Percentiles rank a stretch among this genome's conserved stretches.
Evolutionary conservation across 1,284 basidiomycete species (phyloP).

Genomic region (Chiua sp.): DNA sequence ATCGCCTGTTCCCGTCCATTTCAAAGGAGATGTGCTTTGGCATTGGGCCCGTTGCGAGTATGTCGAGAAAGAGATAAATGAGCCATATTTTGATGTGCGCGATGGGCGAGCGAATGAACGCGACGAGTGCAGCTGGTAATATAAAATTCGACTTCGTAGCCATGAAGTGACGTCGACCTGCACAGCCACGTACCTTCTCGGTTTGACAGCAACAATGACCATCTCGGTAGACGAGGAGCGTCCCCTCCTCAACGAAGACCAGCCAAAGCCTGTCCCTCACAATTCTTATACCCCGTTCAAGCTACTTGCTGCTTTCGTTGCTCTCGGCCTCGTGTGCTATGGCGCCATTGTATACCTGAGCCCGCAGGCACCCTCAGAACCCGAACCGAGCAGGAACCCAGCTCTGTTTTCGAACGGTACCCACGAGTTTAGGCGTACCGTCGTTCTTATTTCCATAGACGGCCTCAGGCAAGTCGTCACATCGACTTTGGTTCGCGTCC

Average conservation of each 20-base stretch:
- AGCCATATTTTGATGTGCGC: slow-evolving; percentile 29
- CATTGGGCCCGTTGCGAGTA: slow-evolving; percentile 84
- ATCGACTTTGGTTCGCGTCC: background rate
- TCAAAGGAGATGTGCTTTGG: slow-evolving; percentile 95
- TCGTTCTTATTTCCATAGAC: slow-evolving; percentile 87
- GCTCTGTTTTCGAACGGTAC: slow-evolving; percentile 67
- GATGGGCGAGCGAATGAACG: slow-evolving; percentile 17
- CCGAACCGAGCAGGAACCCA: slow-evolving; percentile 1
- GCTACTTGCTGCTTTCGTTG: slow-evolving; percentile 15
- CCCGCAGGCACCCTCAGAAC: background rate
- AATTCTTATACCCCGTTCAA: slow-evolving; percentile 11
- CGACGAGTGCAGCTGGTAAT: slow-evolving; percentile 14
- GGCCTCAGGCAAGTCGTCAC: slow-evolving; percentile 66
- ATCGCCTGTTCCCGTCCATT: slow-evolving; percentile 98
- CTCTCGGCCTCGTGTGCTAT: slow-evolving; percentile 21
- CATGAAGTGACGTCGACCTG: slow-evolving; percentile 6
- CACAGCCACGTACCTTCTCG: slow-evolving; percentile 28
- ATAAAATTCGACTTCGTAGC: too few species aligned
- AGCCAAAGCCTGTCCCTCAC: background rate
- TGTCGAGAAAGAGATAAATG: slow-evolving; percentile 51
- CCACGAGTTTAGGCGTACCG: slow-evolving; percentile 78
- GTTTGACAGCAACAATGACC: slow-evolving; percentile 15
- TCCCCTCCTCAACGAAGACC: slow-evolving; percentile 20
- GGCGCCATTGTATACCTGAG: slow-evolving; percentile 18
- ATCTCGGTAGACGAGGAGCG: slow-evolving; percentile 27